Base-by-base conservation (phyloP, 768 basidiomycete genomes). In the Trametes gibbosa region DNA sequence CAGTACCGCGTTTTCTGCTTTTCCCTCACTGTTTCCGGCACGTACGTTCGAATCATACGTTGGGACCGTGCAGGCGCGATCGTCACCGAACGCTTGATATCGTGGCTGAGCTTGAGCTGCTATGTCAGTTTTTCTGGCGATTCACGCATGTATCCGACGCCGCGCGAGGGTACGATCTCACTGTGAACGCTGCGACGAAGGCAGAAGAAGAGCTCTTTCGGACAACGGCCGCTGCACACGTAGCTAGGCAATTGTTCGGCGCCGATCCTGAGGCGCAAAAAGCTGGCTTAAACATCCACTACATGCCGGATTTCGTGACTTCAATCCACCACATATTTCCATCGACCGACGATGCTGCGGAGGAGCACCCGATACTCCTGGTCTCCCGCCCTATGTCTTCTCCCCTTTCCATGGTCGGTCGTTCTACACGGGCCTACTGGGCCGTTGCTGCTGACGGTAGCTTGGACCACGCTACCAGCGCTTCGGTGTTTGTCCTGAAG, bases 21-120 rank as follows among this genome's bases (percentile, higher is more conserved):
- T 34, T 47, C 39, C 3, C 24, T 56, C 13, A 16, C 29, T 16
- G 4, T 48, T 23, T 21, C 23, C 17, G 41, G 55, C 16, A 16
- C 17, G 21, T 27, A 5, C 24, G 55, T 46, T 1, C 34, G 55
- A 1, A 41, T 53, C 1, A 19, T 60, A 23, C 59, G 59, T 8
- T 60, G 59, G 59, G 59, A 60, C n/a, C 29, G 59, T 8, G 34
- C 52, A 3, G 59, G 59, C 2, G 39, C 34, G 3, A 41, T 60
- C 50, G 59, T 60, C 27, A 37, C 59, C 1, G 45, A 48, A 27
- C 3, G 25, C 7, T 53, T 45, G 14, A 32, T 25, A 35, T 53
- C 39, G 13, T 34, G 24, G 25, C 39, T 3, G 27, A 48, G 16
- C 47, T 43, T 3, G 12, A 48, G 8, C 27, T 53, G 3, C 23